A percentile compares a stretch with the other conserved stretches of the same genome.
phyloP scores from a whole-genome alignment of 148 eudicot genomes.

The Camellia sinensis region DNA sequence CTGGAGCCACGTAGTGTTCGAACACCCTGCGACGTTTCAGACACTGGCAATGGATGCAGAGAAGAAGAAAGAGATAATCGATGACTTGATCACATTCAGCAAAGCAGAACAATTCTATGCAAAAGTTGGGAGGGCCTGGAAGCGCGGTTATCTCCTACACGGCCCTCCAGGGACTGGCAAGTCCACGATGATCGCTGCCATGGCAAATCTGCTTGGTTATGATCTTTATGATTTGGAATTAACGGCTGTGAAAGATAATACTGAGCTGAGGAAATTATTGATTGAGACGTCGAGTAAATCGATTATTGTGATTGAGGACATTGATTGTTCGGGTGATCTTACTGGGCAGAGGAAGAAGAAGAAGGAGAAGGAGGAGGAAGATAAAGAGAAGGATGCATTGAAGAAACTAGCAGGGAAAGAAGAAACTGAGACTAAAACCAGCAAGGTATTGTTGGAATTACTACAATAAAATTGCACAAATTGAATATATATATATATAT shows the following conservation, averaged over 20 bases:
- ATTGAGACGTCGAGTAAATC: slow-evolving; percentile 38
- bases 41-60: slow-evolving; percentile 28
- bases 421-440: not conserved
- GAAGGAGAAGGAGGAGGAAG: not conserved
- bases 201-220: slow-evolving; percentile 34
- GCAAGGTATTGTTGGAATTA: not conserved
- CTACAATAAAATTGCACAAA: too few relatives aligned
- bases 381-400: slow-evolving; percentile 14
- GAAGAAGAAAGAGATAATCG: slow-evolving; percentile 19
- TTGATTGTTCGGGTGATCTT: slow-evolving; percentile 42
- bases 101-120: slow-evolving; percentile 16
- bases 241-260: slow-evolving; percentile 34
- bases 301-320: slow-evolving; percentile 38
- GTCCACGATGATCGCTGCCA: slow-evolving; percentile 38
- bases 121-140: slow-evolving; percentile 23
- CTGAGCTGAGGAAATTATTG: slow-evolving; percentile 30
- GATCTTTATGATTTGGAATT: slow-evolving; percentile 39
- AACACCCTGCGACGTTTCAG: slow-evolving; percentile 27
- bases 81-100: slow-evolving; percentile 17
- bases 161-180: slow-evolving; percentile 36
- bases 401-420: slow-evolving; percentile 5
- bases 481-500: too few relatives aligned
- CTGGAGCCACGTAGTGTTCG: slow-evolving; percentile 24
- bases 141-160: slow-evolving; percentile 19
- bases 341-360: slow-evolving; percentile 23